Evolutionary conservation across 306 rosid species (phyloP), one percentile per base, ranked within the genome.

Genomic region (Prosopis cineraria): DNA sequence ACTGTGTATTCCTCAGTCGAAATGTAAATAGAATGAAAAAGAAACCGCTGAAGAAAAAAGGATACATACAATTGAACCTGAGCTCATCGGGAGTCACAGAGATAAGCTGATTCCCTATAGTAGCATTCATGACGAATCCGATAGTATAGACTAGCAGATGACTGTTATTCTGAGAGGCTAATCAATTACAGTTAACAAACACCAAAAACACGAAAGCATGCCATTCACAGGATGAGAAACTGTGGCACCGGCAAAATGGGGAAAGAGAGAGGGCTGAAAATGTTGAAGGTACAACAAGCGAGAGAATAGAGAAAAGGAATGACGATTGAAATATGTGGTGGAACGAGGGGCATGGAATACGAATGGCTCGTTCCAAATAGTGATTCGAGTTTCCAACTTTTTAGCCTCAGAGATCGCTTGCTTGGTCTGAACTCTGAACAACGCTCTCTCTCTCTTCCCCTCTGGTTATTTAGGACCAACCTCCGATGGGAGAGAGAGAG

Each of bases 71-170:
- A 72, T 77, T 89, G 83, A 93, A 91, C 65, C 80, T 87, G 76
- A 93, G 92, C 78, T 93, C 97, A 14, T 89, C 88, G 16, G 97
- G 96, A 55, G 71, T 63, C 39, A 90, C 84, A 33, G 90, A 74
- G 79, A 93, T 79, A 73, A 91, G 59, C 29, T 84, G 85, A 84
- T 84, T 91, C 20, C 74, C 82, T 50, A 63, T 66, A 55, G 80
- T 79, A 76, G 85, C 84, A 80, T 82, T 86, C 98, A 93, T 93
- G 90, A 84, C 78, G 79, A 79, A 31, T 63, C 47, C 20, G 22
- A 12, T 8, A 12, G 34, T 11, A 20, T 14, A 5, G n/a, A 7
- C 27, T 2, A 62, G 64, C 76, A 45, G 74, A 83, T 73, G 33
- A 64, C 71, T 14, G 17, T 50, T 19, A 60, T 14, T 70, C 71